Evolutionary conservation across 2,329 filamentous ascomycete species (phyloP).

Genomic region (Cryphonectria parasitica): DNA sequence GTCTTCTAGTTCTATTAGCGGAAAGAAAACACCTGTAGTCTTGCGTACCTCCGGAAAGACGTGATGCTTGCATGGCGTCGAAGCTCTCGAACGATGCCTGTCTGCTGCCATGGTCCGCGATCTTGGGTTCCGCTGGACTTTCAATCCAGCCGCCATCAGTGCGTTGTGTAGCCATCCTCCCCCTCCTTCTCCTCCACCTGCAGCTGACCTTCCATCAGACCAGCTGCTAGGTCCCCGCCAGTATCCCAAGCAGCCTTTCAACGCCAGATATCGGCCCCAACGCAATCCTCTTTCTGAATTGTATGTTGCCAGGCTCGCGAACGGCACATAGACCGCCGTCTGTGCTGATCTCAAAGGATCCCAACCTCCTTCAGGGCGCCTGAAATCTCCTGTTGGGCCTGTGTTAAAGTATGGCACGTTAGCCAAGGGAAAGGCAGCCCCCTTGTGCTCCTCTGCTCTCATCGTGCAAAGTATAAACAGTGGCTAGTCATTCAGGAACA

Average conservation of each 20-base stretch:
- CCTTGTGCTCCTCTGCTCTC: slow-evolving; percentile 1
- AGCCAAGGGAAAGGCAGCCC: slow-evolving; percentile 22
- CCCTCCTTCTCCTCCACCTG: neutral
- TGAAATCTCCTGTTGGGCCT: slow-evolving; percentile 51
- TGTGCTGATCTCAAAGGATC: slow-evolving; percentile 18
- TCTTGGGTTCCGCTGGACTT: neutral
- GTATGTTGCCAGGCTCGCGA: slow-evolving; percentile 10
- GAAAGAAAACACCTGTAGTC: slow-evolving; percentile 7
- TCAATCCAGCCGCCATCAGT: neutral
- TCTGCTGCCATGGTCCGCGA: neutral
- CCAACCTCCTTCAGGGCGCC: slow-evolving; percentile 26
- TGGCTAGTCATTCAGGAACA: slow-evolving; percentile 14
- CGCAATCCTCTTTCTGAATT: neutral
- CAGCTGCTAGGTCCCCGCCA: neutral
- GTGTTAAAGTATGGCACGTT: slow-evolving; percentile 36
- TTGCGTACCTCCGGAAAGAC: slow-evolving; percentile 24
- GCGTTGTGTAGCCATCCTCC: neutral
- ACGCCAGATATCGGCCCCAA: slow-evolving; percentile 20
- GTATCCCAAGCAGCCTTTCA: neutral
- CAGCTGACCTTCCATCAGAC: neutral
- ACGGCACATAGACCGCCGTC: neutral
- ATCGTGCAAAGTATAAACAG: slow-evolving; percentile 19
- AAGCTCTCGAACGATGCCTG: neutral
- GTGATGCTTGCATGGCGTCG: slow-evolving; percentile 1
- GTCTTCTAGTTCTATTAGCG: slow-evolving; percentile 26